Conservation (phyloP, 106 monocot species). For the Dendrobium catenatum region DNA sequence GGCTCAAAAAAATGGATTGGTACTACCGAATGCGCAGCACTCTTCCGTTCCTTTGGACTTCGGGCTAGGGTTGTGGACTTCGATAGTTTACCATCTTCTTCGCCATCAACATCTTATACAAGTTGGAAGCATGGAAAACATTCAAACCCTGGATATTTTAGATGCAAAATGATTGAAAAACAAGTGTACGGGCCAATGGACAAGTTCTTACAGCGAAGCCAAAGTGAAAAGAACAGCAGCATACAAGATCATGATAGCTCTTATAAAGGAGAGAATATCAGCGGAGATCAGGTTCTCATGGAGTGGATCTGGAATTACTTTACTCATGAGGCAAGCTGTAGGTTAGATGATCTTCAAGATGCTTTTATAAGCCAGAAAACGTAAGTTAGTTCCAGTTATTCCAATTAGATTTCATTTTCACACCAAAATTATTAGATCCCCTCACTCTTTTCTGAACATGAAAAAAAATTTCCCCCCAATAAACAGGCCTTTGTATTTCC, state of each 20-base stretch:
- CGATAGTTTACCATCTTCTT: slow-evolving; percentile 43
- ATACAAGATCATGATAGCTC: slow-evolving; percentile 11
- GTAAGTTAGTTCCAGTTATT: slow-evolving; percentile 42
- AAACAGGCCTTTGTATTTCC: slow-evolving; percentile 88
- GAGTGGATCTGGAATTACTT: slow-evolving; percentile 98
- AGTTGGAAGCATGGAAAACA: slow-evolving; percentile 1
- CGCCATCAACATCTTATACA: slow-evolving; percentile 11
- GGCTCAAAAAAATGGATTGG: slow-evolving; percentile 88
- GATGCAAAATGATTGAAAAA: slow-evolving; percentile 24
- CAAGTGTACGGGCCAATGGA: slow-evolving; percentile 74
- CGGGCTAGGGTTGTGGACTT: slow-evolving; percentile 85
- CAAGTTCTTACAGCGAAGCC: slow-evolving; percentile 42
- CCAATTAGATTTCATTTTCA: background rate
- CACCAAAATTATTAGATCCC: background rate
- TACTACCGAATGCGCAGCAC: slow-evolving; percentile 88
- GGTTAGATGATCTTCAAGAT: slow-evolving; percentile 20
- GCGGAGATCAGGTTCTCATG: slow-evolving; percentile 55
- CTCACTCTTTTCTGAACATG: background rate
- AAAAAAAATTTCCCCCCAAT: slow-evolving; percentile 8
- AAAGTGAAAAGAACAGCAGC: background rate
- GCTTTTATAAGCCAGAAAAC: slow-evolving; percentile 66
- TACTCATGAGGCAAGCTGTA: slow-evolving; percentile 14
- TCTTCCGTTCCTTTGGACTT: slow-evolving; percentile 85
- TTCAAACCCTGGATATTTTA: background rate
- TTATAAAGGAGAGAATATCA: slow-evolving; percentile 18